Percentiles rank a stretch among this genome's conserved stretches.
These are phyloP conservation scores for Begonia fuchsioides DNA, from an alignment of 306 rosid genomes.

Conservation along the genomic window DNA sequence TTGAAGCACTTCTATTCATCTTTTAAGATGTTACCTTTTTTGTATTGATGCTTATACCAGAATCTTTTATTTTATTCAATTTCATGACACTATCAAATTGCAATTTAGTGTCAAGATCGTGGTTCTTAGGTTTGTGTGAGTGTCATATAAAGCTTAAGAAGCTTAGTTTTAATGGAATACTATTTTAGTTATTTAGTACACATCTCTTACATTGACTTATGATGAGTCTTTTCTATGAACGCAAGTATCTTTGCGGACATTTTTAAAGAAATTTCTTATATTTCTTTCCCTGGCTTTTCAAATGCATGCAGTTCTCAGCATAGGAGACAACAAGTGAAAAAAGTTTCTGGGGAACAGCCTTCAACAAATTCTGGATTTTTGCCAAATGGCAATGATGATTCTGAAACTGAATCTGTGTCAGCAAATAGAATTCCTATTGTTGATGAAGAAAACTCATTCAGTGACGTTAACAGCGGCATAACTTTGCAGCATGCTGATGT, in stretches of 20 bases:
- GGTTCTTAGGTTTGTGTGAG: background rate
- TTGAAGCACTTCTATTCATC: no score
- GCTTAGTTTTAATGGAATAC: no score
- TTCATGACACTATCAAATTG: background rate
- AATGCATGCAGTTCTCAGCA: slow-evolving; percentile 35
- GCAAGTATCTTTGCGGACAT: background rate
- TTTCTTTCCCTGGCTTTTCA: background rate
- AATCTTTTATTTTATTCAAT: no score
- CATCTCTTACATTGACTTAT: background rate
- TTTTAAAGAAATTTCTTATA: background rate
- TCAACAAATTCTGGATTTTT: slow-evolving; percentile 22
- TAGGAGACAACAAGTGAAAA: slow-evolving; percentile 46
- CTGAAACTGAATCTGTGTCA: slow-evolving; percentile 19
- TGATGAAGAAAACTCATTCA: slow-evolving; percentile 20
- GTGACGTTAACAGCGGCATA: slow-evolving; percentile 10
- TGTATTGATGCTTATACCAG: no score
- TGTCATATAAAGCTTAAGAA: no score
- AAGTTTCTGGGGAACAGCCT: slow-evolving; percentile 27
- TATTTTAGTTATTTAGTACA: no score
- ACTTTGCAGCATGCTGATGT: slow-evolving; percentile 9
- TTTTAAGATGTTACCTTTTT: no score
- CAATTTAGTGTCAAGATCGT: background rate
- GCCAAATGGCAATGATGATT: slow-evolving; percentile 30
- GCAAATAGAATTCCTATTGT: slow-evolving; percentile 14
- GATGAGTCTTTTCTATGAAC: background rate